These are phyloP conservation scores for Aspergillus sp. DNA, from an alignment of 2,329 filamentous ascomycete genomes.

Conservation along the genomic window DNA sequence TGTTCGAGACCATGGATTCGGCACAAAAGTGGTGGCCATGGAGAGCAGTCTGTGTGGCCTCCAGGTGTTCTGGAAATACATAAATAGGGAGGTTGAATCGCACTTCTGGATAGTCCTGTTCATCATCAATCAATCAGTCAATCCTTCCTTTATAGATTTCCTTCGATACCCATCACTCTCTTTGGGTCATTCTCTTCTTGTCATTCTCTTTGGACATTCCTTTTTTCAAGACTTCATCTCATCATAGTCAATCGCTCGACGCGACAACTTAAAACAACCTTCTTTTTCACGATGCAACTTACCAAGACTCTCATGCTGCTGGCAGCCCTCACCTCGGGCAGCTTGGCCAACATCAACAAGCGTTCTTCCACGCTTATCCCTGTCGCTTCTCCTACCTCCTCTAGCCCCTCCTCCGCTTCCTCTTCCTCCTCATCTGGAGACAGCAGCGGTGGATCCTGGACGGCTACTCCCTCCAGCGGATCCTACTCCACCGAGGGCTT, in stretches of 20 bases:
- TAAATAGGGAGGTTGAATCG: not conserved
- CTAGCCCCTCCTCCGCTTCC: conserved; percentile 2
- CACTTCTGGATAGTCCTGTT: not conserved
- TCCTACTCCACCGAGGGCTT: conserved; percentile 27
- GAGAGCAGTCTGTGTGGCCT: not conserved
- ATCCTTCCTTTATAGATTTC: not conserved
- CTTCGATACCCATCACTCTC: not conserved
- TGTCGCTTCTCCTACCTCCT: conserved; percentile 4
- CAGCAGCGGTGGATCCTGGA: conserved; percentile 12
- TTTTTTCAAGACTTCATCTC: not conserved
- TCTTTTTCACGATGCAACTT: conserved; percentile 19
- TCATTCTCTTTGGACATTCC: not conserved
- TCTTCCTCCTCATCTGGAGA: conserved; percentile 5
- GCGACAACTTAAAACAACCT: not conserved
- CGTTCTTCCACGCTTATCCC: conserved; percentile 11
- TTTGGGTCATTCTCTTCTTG: not conserved
- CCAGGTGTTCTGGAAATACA: not conserved
- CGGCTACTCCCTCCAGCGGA: conserved; percentile 13
- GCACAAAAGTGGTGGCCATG: not conserved
- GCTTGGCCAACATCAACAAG: conserved; percentile 15
- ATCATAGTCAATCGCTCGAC: conserved; percentile 1
- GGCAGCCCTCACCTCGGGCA: conserved; percentile 21
- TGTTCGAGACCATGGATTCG: not conserved
- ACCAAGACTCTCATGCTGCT: conserved; percentile 25
- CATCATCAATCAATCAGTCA: not conserved